Evolutionary conservation across 148 eudicot species (phyloP).

Genomic region (Heliosperma pusillum): DNA sequence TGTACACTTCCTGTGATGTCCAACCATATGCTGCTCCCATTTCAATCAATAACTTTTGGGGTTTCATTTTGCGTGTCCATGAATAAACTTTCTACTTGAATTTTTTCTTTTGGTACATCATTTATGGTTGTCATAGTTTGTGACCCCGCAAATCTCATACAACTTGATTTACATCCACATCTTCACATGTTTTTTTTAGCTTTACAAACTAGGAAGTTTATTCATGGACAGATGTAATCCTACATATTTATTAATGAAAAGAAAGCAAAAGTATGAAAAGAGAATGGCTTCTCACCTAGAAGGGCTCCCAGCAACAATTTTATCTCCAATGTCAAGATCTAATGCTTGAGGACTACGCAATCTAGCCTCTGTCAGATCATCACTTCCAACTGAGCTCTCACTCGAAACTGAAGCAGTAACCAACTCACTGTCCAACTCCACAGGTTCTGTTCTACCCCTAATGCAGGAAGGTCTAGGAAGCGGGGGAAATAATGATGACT

Average conservation of each 20-base stretch:
- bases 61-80: no score
- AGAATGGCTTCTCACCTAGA: conserved; percentile 48
- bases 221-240: background rate
- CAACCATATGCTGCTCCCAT: background rate
- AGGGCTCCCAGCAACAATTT: conserved; percentile 70
- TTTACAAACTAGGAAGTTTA: background rate
- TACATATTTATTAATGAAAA: conserved; percentile 1
- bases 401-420: conserved; percentile 70
- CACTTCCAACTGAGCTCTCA: conserved; percentile 77
- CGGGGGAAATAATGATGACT: conserved; percentile 63
- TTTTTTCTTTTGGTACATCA: no score
- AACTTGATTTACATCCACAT: no score
- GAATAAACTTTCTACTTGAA: no score
- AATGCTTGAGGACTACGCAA: conserved; percentile 66
- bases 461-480: conserved; percentile 78
- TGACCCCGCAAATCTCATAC: no score
- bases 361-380: conserved; percentile 69
- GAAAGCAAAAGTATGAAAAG: background rate
- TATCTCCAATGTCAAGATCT: conserved; percentile 65
- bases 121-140: no score
- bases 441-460: conserved; percentile 57
- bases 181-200: no score
- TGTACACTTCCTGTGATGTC: background rate
- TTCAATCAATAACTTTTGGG: no score
- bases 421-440: conserved; percentile 66